Percentiles rank a stretch among this genome's conserved stretches.
Evolutionary conservation across 1,139 yeast genomes (phyloP).

Genomic region (Meyerozyma athensensis): DNA sequence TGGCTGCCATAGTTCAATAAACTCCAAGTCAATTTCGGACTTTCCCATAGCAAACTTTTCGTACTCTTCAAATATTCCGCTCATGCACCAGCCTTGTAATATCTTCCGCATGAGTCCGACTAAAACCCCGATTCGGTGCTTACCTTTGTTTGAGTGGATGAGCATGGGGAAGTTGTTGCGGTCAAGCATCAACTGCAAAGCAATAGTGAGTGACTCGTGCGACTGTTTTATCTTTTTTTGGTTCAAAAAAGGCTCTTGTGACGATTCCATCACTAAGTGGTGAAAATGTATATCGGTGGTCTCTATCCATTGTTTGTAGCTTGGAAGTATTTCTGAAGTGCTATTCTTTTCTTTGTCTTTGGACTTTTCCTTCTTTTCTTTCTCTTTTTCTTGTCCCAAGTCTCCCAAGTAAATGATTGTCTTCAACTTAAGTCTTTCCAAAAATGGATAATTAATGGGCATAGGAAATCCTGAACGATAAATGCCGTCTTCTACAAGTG

Average conservation of each 20-base stretch:
- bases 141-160: constrained; percentile 91
- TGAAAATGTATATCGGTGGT: constrained; percentile 54
- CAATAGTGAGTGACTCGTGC: constrained; percentile 49
- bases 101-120: constrained; percentile 84
- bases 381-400: constrained; percentile 29
- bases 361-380: constrained; percentile 16
- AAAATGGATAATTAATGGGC: constrained; percentile 73
- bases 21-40: constrained; percentile 84
- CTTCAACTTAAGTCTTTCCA: constrained; percentile 62
- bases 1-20: constrained; percentile 47
- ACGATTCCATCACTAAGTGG: constrained; percentile 61
- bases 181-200: constrained; percentile 62
- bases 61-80: constrained; percentile 92
- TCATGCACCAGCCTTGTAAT: constrained; percentile 88
- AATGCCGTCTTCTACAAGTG: constrained; percentile 80
- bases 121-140: constrained; percentile 87
- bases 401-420: constrained; percentile 88
- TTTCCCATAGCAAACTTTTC: constrained; percentile 91
- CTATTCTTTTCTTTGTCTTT: constrained; percentile 27
- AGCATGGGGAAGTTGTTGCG: constrained; percentile 77
- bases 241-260: constrained; percentile 69
- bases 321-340: constrained; percentile 33
- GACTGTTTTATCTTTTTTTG: constrained; percentile 37
- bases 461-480: constrained; percentile 94
- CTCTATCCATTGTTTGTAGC: constrained; percentile 62